These are phyloP conservation scores for Hanseniaspora taiwanica DNA, from an alignment of 805 yeast species.

Conservation along the genomic window DNA sequence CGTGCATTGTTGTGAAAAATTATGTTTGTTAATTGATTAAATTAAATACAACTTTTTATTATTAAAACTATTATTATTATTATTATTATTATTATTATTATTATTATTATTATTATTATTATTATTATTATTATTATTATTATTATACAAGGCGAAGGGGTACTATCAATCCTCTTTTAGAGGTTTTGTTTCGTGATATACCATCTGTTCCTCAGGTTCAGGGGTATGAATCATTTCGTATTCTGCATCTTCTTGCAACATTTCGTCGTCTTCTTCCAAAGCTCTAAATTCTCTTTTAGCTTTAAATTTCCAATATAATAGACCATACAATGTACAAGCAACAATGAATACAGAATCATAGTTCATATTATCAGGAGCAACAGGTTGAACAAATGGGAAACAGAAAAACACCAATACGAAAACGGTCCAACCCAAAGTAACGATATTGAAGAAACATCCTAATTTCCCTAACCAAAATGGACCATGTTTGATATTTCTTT, in stretches of 20 bases:
- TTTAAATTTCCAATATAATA: slow-evolving; percentile 39
- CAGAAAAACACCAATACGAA: slow-evolving; percentile 50
- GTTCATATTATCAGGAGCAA: slow-evolving; percentile 47
- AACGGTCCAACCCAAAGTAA: slow-evolving; percentile 41
- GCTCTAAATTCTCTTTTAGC: slow-evolving; percentile 24
- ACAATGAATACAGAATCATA: slow-evolving; percentile 46
- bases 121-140: too few relatives aligned
- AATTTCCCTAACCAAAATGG: slow-evolving; percentile 53
- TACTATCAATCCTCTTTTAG: neutral
- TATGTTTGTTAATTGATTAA: too few relatives aligned
- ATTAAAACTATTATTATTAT: too few relatives aligned
- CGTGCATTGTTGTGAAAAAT: too few relatives aligned
- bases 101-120: too few relatives aligned
- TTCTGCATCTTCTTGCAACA: slow-evolving; percentile 1
- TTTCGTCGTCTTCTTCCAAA: slow-evolving; percentile 15
- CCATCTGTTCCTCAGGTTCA: neutral
- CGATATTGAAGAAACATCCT: slow-evolving; percentile 38
- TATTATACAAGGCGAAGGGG: too few relatives aligned
- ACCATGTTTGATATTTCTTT: slow-evolving; percentile 37
- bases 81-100: too few relatives aligned
- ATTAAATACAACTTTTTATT: too few relatives aligned
- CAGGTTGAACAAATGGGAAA: slow-evolving; percentile 55
- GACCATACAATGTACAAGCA: slow-evolving; percentile 31
- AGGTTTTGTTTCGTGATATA: neutral
- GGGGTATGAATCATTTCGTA: neutral